Percentiles rank a stretch among this genome's conserved stretches.
Evolutionary conservation across 2,329 filamentous ascomycete species (phyloP).

Genomic region (Diaporthe ilicicola): DNA sequence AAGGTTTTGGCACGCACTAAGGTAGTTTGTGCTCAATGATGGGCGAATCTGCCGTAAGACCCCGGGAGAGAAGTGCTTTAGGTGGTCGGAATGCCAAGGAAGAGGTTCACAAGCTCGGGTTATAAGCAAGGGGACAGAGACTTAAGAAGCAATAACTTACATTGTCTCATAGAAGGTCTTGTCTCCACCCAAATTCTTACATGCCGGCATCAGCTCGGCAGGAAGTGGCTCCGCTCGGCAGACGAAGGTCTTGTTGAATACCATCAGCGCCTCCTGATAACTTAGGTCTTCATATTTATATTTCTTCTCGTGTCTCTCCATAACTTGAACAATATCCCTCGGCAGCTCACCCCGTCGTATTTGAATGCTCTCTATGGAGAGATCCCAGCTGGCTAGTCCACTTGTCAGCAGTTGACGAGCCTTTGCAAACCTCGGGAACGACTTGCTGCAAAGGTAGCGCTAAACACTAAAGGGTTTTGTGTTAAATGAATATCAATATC

Average conservation of each 20-base stretch:
- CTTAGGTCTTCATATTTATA: neutral
- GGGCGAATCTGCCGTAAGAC: no score
- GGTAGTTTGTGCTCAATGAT: no score
- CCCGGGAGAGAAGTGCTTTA: no score
- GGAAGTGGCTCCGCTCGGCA: constrained; percentile 14
- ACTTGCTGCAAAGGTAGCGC: neutral
- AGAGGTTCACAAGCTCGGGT: no score
- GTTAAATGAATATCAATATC: no score
- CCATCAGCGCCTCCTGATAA: constrained; percentile 5
- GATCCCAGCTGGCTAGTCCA: constrained; percentile 41
- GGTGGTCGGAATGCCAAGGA: no score
- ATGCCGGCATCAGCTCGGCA: neutral
- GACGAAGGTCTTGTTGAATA: constrained; percentile 22
- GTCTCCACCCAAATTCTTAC: constrained; percentile 10
- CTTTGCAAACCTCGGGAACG: constrained; percentile 36
- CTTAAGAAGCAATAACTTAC: constrained; percentile 3
- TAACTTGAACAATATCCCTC: neutral
- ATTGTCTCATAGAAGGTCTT: constrained; percentile 7
- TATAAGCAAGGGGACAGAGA: neutral
- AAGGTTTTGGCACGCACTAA: no score
- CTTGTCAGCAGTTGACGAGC: constrained; percentile 42
- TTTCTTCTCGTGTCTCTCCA: neutral
- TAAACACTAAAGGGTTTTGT: neutral
- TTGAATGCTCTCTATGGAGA: neutral
- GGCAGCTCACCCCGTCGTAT: constrained; percentile 11